Base-by-base conservation (phyloP, 2,329 filamentous ascomycete genomes). In the Rhynchosporium secalis region DNA sequence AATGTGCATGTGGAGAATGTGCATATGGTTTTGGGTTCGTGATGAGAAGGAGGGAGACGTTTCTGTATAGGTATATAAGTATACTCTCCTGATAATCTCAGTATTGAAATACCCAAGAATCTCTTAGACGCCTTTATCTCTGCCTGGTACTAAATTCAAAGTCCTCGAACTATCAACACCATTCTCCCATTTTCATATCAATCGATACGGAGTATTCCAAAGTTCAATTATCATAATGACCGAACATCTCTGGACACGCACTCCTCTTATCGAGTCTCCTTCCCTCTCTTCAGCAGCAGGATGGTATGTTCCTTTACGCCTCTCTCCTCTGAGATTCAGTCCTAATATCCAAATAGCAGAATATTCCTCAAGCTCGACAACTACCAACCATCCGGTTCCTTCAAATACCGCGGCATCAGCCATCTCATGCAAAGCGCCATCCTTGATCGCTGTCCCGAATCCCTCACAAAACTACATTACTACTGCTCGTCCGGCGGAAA, bases 301-400 rank as follows among this genome's bases (percentile, higher is more conserved):
- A 60, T 72, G 71, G 71, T 70, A 62, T 9, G 61, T 62, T 15
- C n/a, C 20, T 20, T 3, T n/a, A 31, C 33, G 26, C 31, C 38
- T 36, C 41, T 41, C 9, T 36, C 26, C 7, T 5, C 20, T 28
- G 45, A 6, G 48, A 29, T 43, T 33, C 55, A 56, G 26, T 3
- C 7, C 55, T 60, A 61, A 62, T 54, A 38, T 20, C 45, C 15
- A 10, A 56, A 41, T 55, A 71, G 70, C 56, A 67, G 89, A 78
- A 85, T 96, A 75, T 91, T 90, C 75, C 86, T 96, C 71, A 96
- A 96, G 76, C 84, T 95, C 65, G 91, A 96, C 71, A 91, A 90
- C 73, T 83, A 92, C 58, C 91, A 96, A 72, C 91, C 91, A 4
- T 89, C 88, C 28, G 90, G 90, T 64, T 92, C 90, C 29, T 96